Conservation (phyloP, 2,329 filamentous ascomycete species). For the Beauveria australis region DNA sequence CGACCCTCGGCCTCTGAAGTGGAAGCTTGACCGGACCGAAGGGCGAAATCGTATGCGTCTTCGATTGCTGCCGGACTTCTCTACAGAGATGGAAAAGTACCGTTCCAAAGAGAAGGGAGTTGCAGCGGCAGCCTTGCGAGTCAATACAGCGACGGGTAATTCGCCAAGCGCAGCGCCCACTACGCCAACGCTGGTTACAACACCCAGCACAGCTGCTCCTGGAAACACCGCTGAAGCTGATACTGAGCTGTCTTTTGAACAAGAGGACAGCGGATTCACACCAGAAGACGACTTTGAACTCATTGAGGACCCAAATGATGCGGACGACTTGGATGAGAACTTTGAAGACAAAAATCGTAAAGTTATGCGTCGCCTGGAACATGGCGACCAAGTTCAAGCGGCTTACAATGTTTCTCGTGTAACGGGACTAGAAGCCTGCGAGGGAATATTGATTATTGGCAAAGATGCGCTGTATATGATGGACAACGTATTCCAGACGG, state of each 20-base stretch:
- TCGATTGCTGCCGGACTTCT: constrained; percentile 72
- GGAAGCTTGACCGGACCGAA: constrained; percentile 93
- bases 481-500: constrained; percentile 91
- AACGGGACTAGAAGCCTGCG: constrained; percentile 84
- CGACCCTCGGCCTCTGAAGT: constrained; percentile 56
- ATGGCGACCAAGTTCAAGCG: constrained; percentile 83
- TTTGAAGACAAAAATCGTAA: constrained; percentile 98
- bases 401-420: constrained; percentile 95
- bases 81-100: constrained; percentile 61
- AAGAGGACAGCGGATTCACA: constrained; percentile 25
- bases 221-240: not conserved
- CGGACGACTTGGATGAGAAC: constrained; percentile 62
- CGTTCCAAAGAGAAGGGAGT: constrained; percentile 70
- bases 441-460: constrained; percentile 87
- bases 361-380: constrained; percentile 87
- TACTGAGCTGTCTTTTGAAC: constrained; percentile 10
- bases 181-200: constrained; percentile 2
- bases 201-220: not conserved
- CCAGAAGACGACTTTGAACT: constrained; percentile 92
- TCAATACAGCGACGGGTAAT: constrained; percentile 21
- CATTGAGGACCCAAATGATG: constrained; percentile 84
- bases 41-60: constrained; percentile 92
- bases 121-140: constrained; percentile 31
- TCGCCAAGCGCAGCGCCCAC: not conserved
- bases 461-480: constrained; percentile 90